Conservation (phyloP, 2,329 filamentous ascomycete species). For the Penicillium griseofulvum region DNA sequence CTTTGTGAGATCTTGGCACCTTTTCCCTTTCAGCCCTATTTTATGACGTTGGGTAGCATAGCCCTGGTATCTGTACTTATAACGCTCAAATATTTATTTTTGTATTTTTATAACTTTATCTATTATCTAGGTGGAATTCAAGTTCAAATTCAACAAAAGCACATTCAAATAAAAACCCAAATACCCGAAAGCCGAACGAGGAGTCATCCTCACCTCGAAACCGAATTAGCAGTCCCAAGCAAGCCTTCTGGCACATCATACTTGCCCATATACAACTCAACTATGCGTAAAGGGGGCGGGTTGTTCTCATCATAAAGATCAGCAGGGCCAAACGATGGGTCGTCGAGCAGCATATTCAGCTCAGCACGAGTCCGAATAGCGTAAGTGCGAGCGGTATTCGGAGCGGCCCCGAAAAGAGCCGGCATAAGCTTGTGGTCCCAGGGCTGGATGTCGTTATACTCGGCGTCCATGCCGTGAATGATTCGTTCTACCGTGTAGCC, state of each 20-base stretch:
- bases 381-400: slow-evolving; percentile 59
- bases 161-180: background rate
- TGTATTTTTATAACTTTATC: background rate
- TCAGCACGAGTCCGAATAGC: slow-evolving; percentile 65
- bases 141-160: background rate
- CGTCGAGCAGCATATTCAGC: slow-evolving; percentile 60
- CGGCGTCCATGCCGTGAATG: slow-evolving; percentile 74
- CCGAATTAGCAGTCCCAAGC: background rate
- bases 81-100: background rate
- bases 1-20: slow-evolving; percentile 7
- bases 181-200: background rate
- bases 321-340: slow-evolving; percentile 60
- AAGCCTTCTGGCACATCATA: slow-evolving; percentile 62
- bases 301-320: slow-evolving; percentile 8
- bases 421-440: slow-evolving; percentile 72
- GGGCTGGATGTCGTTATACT: slow-evolving; percentile 72
- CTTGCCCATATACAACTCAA: slow-evolving; percentile 74
- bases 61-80: background rate
- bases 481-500: slow-evolving; percentile 83
- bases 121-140: background rate
- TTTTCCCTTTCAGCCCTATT: slow-evolving; percentile 2
- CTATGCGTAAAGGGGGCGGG: slow-evolving; percentile 57
- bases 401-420: slow-evolving; percentile 61
- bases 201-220: background rate
- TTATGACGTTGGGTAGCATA: background rate